Conservation (phyloP, 805 yeast species). For the Metschnikowia chrysomelidarum region DNA sequence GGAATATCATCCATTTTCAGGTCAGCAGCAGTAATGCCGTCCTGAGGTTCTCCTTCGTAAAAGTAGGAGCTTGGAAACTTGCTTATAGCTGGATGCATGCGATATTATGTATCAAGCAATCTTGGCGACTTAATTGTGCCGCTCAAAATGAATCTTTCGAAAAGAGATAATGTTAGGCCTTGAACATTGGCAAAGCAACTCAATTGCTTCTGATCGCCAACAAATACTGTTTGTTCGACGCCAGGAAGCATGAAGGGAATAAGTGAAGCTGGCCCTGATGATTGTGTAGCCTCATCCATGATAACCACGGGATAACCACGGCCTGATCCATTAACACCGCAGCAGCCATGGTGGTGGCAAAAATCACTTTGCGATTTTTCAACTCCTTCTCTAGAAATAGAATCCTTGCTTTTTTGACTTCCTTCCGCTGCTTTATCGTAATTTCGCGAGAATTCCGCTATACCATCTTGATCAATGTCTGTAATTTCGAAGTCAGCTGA, state of each 20-base stretch:
- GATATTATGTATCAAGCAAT: conserved; percentile 77
- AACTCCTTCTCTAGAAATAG: conserved; percentile 30
- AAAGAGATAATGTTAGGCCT: conserved; percentile 80
- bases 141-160: conserved; percentile 70
- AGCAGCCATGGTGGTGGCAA: conserved; percentile 92
- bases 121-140: neutral
- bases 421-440: conserved; percentile 42
- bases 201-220: conserved; percentile 94
- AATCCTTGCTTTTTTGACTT: conserved; percentile 8
- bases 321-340: too few species aligned
- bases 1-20: conserved; percentile 49
- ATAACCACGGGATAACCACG: conserved; percentile 61
- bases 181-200: conserved; percentile 84
- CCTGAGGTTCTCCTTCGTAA: conserved; percentile 45
- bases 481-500: neutral
- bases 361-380: conserved; percentile 66
- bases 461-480: too few species aligned
- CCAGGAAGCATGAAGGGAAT: conserved; percentile 87
- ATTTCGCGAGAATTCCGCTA: too few species aligned
- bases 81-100: conserved; percentile 63
- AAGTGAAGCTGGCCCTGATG: conserved; percentile 81
- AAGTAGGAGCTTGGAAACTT: conserved; percentile 54
- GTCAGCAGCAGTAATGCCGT: conserved; percentile 56
- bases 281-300: conserved; percentile 92
- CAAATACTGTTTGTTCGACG: conserved; percentile 81